Conservation (phyloP, 495 filamentous ascomycete species). For the Usnea hakonensis region DNA sequence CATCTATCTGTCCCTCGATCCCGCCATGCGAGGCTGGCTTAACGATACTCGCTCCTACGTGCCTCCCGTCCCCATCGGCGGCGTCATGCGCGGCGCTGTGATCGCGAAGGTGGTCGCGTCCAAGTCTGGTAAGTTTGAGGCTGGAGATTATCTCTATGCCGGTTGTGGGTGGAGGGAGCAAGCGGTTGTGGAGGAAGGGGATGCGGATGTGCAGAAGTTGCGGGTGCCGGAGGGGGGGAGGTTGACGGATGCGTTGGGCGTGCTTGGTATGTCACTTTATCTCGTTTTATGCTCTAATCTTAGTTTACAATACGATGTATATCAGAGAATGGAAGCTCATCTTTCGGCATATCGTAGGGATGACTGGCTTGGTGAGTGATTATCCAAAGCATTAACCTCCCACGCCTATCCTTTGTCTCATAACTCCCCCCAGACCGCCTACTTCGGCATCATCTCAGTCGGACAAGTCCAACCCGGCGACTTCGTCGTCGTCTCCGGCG, state of each 20-base stretch:
- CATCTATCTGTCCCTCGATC: conserved; percentile 69
- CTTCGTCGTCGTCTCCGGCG: conserved; percentile 59
- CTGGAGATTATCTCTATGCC: conserved; percentile 46
- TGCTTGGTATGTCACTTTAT: conserved; percentile 34
- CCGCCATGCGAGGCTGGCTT: conserved; percentile 76
- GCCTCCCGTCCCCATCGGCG: conserved; percentile 56
- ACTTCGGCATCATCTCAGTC: conserved; percentile 56
- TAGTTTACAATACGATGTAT: conserved; percentile 15
- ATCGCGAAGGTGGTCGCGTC: conserved; percentile 48
- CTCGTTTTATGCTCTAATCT: background rate
- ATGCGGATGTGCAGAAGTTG: conserved; percentile 38
- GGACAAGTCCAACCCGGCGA: conserved; percentile 50
- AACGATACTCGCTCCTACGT: conserved; percentile 58
- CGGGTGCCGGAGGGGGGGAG: conserved; percentile 40
- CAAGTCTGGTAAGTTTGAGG: conserved; percentile 36
- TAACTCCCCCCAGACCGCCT: conserved; percentile 57
- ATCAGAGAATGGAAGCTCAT: background rate
- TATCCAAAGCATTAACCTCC: background rate
- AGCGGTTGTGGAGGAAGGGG: conserved; percentile 36
- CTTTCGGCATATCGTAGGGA: background rate
- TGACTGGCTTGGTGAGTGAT: background rate
- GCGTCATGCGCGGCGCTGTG: conserved; percentile 57
- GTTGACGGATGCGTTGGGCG: conserved; percentile 53
- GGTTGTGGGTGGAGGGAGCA: conserved; percentile 57
- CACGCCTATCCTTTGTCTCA: background rate